phyloP scores from a whole-genome alignment of 2,329 filamentous ascomycete genomes.

The Neofusicoccum cordaticola region DNA sequence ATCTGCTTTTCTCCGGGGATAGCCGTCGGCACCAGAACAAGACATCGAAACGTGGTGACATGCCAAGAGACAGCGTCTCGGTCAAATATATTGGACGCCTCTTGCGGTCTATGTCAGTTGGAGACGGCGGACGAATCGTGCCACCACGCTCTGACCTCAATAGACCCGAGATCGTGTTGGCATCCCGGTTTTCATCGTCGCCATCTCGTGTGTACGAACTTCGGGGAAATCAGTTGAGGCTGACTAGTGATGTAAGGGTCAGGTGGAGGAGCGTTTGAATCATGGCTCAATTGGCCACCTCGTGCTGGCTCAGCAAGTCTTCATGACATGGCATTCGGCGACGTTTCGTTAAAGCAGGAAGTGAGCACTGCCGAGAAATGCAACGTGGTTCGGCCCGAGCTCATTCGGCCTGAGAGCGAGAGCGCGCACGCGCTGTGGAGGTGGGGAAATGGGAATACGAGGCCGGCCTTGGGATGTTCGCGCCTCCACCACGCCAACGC shows the following conservation, averaged over 20 bases:
- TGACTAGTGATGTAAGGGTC: too few relatives aligned
- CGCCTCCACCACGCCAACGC: too few relatives aligned
- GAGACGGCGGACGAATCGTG: not conserved
- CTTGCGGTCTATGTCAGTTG: not conserved
- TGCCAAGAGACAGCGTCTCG: not conserved
- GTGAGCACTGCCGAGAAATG: not conserved
- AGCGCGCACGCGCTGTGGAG: not conserved
- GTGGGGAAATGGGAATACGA: not conserved
- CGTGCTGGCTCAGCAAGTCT: not conserved
- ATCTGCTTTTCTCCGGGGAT: not conserved
- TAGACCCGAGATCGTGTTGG: too few relatives aligned
- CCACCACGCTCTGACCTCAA: not conserved
- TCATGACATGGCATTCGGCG: not conserved
- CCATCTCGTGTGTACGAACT: not conserved
- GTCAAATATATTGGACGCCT: slow-evolving; percentile 11
- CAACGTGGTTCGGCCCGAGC: slow-evolving; percentile 1
- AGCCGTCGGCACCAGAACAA: not conserved
- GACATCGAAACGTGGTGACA: not conserved
- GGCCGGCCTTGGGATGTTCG: too few relatives aligned
- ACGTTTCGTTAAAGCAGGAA: not conserved
- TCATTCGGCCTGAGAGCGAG: not conserved
- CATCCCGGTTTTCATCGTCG: not conserved
- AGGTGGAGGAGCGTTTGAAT: too few relatives aligned
- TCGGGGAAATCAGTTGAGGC: not conserved
- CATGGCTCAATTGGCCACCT: too few relatives aligned